Conservation (phyloP, 2,329 filamentous ascomycete genomes). For the Botrytis elliptica region DNA sequence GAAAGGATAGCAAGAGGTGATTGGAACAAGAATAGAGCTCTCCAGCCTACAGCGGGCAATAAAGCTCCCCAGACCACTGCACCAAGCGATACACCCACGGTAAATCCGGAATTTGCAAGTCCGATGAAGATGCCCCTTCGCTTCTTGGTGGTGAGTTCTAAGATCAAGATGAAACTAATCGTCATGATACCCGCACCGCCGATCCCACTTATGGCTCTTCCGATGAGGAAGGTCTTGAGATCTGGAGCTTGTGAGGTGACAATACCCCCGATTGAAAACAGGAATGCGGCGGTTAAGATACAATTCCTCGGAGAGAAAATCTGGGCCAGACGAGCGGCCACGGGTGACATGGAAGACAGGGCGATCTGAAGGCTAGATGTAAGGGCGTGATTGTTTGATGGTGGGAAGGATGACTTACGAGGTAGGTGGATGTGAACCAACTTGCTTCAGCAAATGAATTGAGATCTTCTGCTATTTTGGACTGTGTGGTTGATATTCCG, state of each 20-base stretch:
- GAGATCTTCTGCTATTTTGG: slow-evolving; percentile 70
- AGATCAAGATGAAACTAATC: slow-evolving; percentile 69
- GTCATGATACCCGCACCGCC: slow-evolving; percentile 73
- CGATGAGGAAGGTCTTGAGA: slow-evolving; percentile 64
- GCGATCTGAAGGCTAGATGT: slow-evolving; percentile 46
- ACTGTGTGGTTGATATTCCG: slow-evolving; percentile 78
- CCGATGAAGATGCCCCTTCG: slow-evolving; percentile 72
- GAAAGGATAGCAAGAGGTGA: slow-evolving; percentile 61
- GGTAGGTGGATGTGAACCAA: slow-evolving; percentile 80
- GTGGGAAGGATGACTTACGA: slow-evolving; percentile 45
- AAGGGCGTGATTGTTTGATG: slow-evolving; percentile 4
- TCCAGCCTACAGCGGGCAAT: slow-evolving; percentile 65
- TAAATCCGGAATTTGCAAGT: slow-evolving; percentile 70
- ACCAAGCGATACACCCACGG: slow-evolving; percentile 67
- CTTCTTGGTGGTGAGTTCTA: slow-evolving; percentile 69
- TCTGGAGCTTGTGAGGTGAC: slow-evolving; percentile 61
- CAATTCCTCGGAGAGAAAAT: slow-evolving; percentile 70
- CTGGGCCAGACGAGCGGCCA: slow-evolving; percentile 69
- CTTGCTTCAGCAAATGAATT: slow-evolving; percentile 69
- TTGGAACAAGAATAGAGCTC: slow-evolving; percentile 72
- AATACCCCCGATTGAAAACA: slow-evolving; percentile 61
- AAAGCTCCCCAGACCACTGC: slow-evolving; percentile 68
- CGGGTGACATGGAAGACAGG: slow-evolving; percentile 59
- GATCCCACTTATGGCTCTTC: slow-evolving; percentile 65
- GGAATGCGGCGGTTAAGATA: slow-evolving; percentile 58